These are phyloP conservation scores for Annulohypoxylon bovei DNA, from an alignment of 495 filamentous ascomycete species.

Conservation along the genomic window DNA sequence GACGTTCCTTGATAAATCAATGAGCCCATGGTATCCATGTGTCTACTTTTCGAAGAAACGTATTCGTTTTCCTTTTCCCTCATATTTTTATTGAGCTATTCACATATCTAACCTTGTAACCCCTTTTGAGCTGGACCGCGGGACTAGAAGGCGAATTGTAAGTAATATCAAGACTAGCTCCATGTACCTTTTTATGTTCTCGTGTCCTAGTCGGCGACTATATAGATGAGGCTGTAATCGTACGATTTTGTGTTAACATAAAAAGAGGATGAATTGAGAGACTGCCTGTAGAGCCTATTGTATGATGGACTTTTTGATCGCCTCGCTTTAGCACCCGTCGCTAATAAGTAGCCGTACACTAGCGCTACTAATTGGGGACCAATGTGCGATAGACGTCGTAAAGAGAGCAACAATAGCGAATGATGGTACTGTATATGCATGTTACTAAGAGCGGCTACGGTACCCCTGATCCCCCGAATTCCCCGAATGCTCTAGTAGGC, in stretches of 20 bases:
- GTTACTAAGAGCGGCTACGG: not conserved
- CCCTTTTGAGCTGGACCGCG: not conserved
- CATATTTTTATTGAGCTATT: too few relatives aligned
- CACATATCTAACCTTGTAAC: too few relatives aligned
- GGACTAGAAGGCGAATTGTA: not conserved
- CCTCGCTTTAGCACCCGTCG: not conserved
- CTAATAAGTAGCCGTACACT: not conserved
- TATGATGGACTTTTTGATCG: not conserved
- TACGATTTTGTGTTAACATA: not conserved
- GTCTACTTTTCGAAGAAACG: not conserved
- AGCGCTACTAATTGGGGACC: not conserved
- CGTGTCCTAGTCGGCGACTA: not conserved
- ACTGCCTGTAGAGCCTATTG: not conserved
- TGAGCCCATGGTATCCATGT: too few relatives aligned
- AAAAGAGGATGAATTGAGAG: not conserved
- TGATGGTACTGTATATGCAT: not conserved
- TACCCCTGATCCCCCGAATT: conserved; percentile 10
- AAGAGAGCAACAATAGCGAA: not conserved
- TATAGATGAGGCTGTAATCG: not conserved
- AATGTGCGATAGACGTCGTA: not conserved
- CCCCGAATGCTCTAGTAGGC: not conserved
- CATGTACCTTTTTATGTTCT: not conserved
- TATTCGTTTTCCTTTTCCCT: not conserved
- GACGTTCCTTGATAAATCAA: too few relatives aligned
- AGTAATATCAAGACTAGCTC: not conserved